Conservation (phyloP, 805 yeast species). For the Naumovozyma castellii region DNA sequence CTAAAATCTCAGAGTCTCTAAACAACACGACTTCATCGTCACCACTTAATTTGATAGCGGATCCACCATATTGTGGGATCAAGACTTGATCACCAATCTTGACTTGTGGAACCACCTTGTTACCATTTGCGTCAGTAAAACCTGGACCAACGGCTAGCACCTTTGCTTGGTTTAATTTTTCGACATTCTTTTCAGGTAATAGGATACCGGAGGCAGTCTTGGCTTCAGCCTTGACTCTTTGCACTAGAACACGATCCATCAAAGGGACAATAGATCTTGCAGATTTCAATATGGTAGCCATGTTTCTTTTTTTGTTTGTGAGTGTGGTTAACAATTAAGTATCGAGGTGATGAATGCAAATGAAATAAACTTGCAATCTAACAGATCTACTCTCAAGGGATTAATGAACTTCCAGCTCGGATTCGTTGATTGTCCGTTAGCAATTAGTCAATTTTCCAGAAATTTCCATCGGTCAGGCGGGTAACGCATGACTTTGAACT, state of each 20-base stretch:
- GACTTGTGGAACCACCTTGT: slow-evolving; percentile 63
- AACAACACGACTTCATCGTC: slow-evolving; percentile 68
- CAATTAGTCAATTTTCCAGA: neutral
- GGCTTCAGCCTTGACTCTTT: slow-evolving; percentile 83
- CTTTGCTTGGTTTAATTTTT: slow-evolving; percentile 83
- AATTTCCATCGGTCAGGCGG: too few species aligned
- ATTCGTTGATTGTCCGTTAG: too few species aligned
- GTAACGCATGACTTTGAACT: too few species aligned
- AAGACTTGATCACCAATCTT: slow-evolving; percentile 87
- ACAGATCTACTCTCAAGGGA: too few species aligned
- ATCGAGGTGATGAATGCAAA: too few species aligned
- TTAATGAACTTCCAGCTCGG: too few species aligned
- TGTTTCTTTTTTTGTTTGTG: slow-evolving; percentile 2
- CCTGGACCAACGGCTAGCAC: slow-evolving; percentile 97
- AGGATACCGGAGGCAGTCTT: slow-evolving; percentile 88
- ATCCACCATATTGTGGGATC: slow-evolving; percentile 92
- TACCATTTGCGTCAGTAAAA: slow-evolving; percentile 63
- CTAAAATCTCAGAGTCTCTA: slow-evolving; percentile 91
- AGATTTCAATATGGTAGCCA: slow-evolving; percentile 61
- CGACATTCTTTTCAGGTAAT: slow-evolving; percentile 93
- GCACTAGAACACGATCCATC: slow-evolving; percentile 92
- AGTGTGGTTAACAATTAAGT: too few species aligned
- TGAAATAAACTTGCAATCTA: too few species aligned
- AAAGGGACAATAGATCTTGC: slow-evolving; percentile 86
- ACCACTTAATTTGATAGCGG: slow-evolving; percentile 76